Evolutionary conservation across 2,329 filamentous ascomycete species (phyloP).

Genomic region (Juglanconis oblonga): DNA sequence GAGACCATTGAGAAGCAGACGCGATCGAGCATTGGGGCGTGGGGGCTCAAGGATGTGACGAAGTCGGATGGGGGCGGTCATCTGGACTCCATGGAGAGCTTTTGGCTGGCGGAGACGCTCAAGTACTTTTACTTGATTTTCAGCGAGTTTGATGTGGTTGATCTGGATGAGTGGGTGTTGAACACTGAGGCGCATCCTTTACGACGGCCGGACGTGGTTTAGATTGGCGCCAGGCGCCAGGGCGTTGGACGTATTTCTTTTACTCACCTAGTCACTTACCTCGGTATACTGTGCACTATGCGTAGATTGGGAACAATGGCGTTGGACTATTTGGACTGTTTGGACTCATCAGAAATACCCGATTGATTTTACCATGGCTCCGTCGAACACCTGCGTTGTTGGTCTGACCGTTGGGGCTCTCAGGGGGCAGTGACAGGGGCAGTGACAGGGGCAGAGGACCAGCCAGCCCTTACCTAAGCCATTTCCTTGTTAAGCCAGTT

Average conservation of each 20-base stretch:
- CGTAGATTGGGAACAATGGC: too few species aligned
- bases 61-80: slow-evolving; percentile 27
- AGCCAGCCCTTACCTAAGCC: neutral
- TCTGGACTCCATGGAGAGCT: slow-evolving; percentile 70
- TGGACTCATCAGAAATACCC: too few species aligned
- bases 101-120: slow-evolving; percentile 68
- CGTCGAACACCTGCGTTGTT: too few species aligned
- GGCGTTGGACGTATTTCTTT: neutral
- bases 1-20: slow-evolving; percentile 59
- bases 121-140: slow-evolving; percentile 68
- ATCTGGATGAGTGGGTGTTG: slow-evolving; percentile 60
- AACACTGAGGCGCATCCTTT: slow-evolving; percentile 57
- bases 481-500: neutral
- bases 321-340: too few species aligned
- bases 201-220: slow-evolving; percentile 27
- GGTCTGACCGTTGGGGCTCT: neutral
- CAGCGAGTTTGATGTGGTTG: slow-evolving; percentile 54
- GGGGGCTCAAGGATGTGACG: slow-evolving; percentile 67
- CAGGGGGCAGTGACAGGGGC: neutral
- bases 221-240: neutral
- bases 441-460: neutral
- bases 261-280: neutral
- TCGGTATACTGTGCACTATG: too few species aligned
- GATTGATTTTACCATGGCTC: too few species aligned
- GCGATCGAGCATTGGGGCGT: slow-evolving; percentile 59